Evolutionary conservation across 2,329 filamentous ascomycete species (phyloP), one percentile per base, ranked within the genome.

Genomic region (Neocatenulostroma microsporum): DNA sequence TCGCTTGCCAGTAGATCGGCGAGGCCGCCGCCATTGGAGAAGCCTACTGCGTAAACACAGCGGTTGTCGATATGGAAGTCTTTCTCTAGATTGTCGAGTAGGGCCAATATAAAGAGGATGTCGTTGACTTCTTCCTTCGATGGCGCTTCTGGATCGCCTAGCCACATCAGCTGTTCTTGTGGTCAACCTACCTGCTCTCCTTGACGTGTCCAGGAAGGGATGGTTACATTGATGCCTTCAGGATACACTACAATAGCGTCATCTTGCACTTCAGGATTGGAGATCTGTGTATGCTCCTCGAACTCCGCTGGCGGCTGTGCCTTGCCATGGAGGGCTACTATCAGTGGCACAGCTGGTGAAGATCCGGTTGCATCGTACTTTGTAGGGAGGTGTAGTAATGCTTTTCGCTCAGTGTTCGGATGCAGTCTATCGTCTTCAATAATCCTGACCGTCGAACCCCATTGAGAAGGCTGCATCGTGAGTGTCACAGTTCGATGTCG

Each of bases 1-100:
- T 66, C 58, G 46, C 68, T 73, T 3, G 69, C 66, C 5, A 72
- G 62, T 1, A 64, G 44, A 14, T 60, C 62, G 3, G 62, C 62
- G 18, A 68, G 70, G 2, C 69, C 73, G 2, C 69, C 73, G 3
- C 70, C 72, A 27, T 76, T 73, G 41, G 62, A 74, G 43, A 74
- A 72, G 30, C 67, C 68, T 0, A 60, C 55, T 5, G 60, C 60
- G 38, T 68, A 70, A 19, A 72, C 55, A 5, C 59, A 60, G 3
- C 47, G 48, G 1, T 51, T 46, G 41, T 71, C 63, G 42, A 72
- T 59, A 46, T 66, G 70, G 46, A 64, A 66, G 4, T 49, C 53
- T 7, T 50, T 45, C 38, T 62, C 49, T 6, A 71, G 42, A 14
- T 62, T 43, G 17, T 56, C 48, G 23, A 67, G 48, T 17, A 70